A percentile compares a stretch with the other conserved stretches of the same genome.
These are phyloP conservation scores for Otatea glauca DNA, from an alignment of 176 grass and related monocot species.

Conservation along the genomic window DNA sequence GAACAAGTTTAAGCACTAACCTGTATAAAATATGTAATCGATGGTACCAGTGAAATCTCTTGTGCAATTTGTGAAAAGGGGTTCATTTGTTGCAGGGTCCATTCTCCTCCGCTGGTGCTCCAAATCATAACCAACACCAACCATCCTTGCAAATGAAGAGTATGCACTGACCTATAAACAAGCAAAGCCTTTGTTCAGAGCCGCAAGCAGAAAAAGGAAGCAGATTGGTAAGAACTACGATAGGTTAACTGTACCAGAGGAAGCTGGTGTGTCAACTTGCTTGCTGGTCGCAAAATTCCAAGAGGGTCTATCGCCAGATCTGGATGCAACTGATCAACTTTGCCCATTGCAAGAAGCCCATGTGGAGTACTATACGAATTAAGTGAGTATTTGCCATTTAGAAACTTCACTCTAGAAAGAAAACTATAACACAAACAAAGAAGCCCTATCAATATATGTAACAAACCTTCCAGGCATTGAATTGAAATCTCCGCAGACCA, in stretches of 20 bases:
- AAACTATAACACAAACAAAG: slow-evolving; percentile 8
- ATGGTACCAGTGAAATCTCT: slow-evolving; percentile 84
- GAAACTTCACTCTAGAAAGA: slow-evolving; percentile 4
- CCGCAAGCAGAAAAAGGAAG: slow-evolving; percentile 22
- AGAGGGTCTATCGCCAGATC: slow-evolving; percentile 75
- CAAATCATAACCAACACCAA: slow-evolving; percentile 58
- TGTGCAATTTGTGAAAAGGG: slow-evolving; percentile 88
- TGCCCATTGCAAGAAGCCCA: slow-evolving; percentile 79
- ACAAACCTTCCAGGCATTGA: slow-evolving; percentile 84
- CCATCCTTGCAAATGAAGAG: slow-evolving; percentile 78
- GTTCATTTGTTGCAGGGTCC: slow-evolving; percentile 78
- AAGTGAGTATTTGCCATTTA: slow-evolving; percentile 25
- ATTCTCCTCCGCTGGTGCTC: slow-evolving; percentile 77
- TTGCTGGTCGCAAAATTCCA: slow-evolving; percentile 71
- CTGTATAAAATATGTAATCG: slow-evolving; percentile 95
- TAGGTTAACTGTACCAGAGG: slow-evolving; percentile 66
- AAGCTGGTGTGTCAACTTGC: slow-evolving; percentile 87
- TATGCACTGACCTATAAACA: slow-evolving; percentile 84
- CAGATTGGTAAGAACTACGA: background rate
- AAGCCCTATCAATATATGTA: no score
- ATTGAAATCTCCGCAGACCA: slow-evolving; percentile 97
- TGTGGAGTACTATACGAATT: slow-evolving; percentile 69
- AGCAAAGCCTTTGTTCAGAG: slow-evolving; percentile 39
- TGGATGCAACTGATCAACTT: slow-evolving; percentile 82
- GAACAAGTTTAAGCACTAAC: slow-evolving; percentile 41